Evolutionary conservation across 495 filamentous ascomycete species (phyloP).

Genomic region (Talaromyces proteolyticus): DNA sequence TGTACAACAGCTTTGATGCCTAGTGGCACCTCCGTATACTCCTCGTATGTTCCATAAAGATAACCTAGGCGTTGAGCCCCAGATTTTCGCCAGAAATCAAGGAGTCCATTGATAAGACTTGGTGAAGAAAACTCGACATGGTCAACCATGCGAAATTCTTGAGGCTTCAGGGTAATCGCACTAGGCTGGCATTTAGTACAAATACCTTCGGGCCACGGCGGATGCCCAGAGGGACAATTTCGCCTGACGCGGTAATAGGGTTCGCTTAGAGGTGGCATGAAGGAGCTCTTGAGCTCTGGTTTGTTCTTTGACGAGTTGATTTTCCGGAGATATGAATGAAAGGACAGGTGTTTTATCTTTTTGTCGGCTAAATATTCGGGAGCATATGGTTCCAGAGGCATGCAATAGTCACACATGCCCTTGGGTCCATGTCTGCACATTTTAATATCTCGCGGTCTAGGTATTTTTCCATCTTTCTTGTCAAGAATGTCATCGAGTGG

Average conservation of each 20-base stretch:
- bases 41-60: slow-evolving; percentile 84
- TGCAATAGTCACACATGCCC: slow-evolving; percentile 99
- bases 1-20: slow-evolving; percentile 96
- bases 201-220: slow-evolving; percentile 93
- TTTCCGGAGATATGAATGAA: slow-evolving; percentile 91
- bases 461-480: slow-evolving; percentile 88
- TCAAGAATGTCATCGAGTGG: slow-evolving; percentile 80
- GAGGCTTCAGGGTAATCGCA: slow-evolving; percentile 90
- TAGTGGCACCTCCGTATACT: slow-evolving; percentile 88
- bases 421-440: slow-evolving; percentile 95
- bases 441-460: slow-evolving; percentile 63
- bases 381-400: slow-evolving; percentile 94
- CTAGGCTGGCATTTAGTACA: slow-evolving; percentile 98
- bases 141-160: slow-evolving; percentile 96
- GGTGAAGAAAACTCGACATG: slow-evolving; percentile 93
- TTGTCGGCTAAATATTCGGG: slow-evolving; percentile 80
- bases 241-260: slow-evolving; percentile 86
- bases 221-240: slow-evolving; percentile 89
- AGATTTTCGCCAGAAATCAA: slow-evolving; percentile 86
- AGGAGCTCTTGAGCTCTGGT: slow-evolving; percentile 82
- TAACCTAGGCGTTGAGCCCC: slow-evolving; percentile 79
- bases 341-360: slow-evolving; percentile 97
- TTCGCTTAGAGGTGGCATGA: slow-evolving; percentile 92
- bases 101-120: slow-evolving; percentile 73
- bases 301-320: slow-evolving; percentile 96